Base-by-base conservation (phyloP, 1,139 yeast species). In the Candida dubliniensis region DNA sequence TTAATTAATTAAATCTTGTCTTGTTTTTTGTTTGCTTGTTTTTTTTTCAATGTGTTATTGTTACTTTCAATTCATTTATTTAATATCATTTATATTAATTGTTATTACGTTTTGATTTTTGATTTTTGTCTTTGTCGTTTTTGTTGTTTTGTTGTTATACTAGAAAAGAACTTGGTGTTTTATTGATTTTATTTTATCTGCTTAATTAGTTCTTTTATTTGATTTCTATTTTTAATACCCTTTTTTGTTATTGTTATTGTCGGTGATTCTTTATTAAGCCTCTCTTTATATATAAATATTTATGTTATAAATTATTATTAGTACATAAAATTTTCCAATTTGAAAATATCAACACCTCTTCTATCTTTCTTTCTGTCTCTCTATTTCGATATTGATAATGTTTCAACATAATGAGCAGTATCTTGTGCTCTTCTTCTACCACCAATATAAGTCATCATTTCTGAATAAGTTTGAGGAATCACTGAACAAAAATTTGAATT, bases 371-470 rank as follows among this genome's bases (percentile, higher is more conserved):
- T n/a, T n/a, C n/a, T n/a, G n/a, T n/a, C n/a, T n/a, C n/a, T n/a
- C n/a, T 18, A 18, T 18, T 14, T 27, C 7, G 13, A 25, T 7
- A 13, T 27, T 11, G 73, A 71, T 40, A 71, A 64, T 15, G 72
- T 66, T 45, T 72, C 76, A 9, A 83, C 87, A 58, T 75, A 88
- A 45, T 76, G 74, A 38, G 93, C 91, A 23, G 96, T 88, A 45
- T 85, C 95, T 41, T 74, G 76, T 3, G 96, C 95, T 66, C 95
- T 81, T 72, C 97, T 83, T 67, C 96, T 81, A 31, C 95, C 97
- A 57, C 86, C 91, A 26, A 90, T 76, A 60, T 86, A 90, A 57
- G 83, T 87, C 84, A 90, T 89, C 96, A 90, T 90, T 64, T 90
- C 97, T 23, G 84, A 77, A 61, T 90, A 90, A 1, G 95, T 82